These are phyloP conservation scores for Biscogniauxia sp. DNA, from an alignment of 2,329 filamentous ascomycete genomes.

Conservation along the genomic window DNA sequence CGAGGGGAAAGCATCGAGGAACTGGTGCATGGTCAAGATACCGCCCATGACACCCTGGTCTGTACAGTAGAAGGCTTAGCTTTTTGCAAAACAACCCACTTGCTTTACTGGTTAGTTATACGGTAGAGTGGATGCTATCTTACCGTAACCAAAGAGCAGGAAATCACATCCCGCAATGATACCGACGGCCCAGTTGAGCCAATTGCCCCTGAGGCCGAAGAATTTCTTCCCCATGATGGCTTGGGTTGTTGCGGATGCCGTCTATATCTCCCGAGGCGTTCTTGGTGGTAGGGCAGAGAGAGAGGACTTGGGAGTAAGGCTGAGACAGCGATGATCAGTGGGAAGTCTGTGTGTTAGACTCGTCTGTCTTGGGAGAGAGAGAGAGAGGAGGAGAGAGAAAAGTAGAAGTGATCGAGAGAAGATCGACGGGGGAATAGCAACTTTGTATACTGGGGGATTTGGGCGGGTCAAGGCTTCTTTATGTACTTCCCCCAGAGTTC, in stretches of 20 bases:
- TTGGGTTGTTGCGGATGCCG: not conserved
- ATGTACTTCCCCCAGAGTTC: not conserved
- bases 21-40: conserved; percentile 66
- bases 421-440: not conserved
- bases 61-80: conserved; percentile 39
- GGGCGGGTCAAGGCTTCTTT: not conserved
- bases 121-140: too few species aligned
- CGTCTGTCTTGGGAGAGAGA: not conserved
- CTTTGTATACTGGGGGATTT: not conserved
- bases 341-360: not conserved
- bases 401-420: not conserved
- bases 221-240: conserved; percentile 40
- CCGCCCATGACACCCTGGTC: conserved; percentile 76
- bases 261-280: not conserved
- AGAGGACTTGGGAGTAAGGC: not conserved
- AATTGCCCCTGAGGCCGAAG: conserved; percentile 63
- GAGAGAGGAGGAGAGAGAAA: not conserved
- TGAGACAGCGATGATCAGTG: not conserved
- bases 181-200: conserved; percentile 67
- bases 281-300: not conserved
- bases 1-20: conserved; percentile 52
- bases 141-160: conserved; percentile 59
- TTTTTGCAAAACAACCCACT: too few species aligned
- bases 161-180: conserved; percentile 73
- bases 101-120: too few species aligned